phyloP scores from a whole-genome alignment of 2,329 filamentous ascomycete species.

The Aspergillus phoenicis region DNA sequence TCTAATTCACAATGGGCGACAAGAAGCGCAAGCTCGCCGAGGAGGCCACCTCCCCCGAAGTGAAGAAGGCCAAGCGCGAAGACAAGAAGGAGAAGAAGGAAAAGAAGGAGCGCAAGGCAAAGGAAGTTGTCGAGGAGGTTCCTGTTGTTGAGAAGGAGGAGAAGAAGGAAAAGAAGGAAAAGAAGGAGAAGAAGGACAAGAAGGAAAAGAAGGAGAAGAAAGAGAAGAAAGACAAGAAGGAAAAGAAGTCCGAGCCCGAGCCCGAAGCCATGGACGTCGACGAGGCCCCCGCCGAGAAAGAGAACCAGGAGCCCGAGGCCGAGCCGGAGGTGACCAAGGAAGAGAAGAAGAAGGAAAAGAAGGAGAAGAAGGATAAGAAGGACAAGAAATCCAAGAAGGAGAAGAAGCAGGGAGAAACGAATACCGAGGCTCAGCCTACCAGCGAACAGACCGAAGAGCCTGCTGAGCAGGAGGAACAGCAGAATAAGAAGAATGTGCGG shows the following conservation, averaged over 20 bases:
- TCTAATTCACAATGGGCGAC: constrained; percentile 33
- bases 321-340: constrained; percentile 10
- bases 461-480: constrained; percentile 19
- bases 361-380: constrained; percentile 33
- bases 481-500: constrained; percentile 50
- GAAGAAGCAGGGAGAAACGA: constrained; percentile 23
- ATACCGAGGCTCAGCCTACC: constrained; percentile 11
- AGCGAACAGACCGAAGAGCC: constrained; percentile 17
- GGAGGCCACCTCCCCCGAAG: constrained; percentile 30
- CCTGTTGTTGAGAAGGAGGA: constrained; percentile 24
- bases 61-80: constrained; percentile 39
- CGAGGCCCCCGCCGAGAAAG: constrained; percentile 9
- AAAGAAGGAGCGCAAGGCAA: constrained; percentile 12
- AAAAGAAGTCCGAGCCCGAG: constrained; percentile 14
- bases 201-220: constrained; percentile 35
- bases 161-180: constrained; percentile 32
- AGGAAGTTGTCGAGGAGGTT: constrained; percentile 14
- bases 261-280: constrained; percentile 24
- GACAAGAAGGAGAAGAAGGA: constrained; percentile 31
- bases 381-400: constrained; percentile 27
- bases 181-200: constrained; percentile 25
- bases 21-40: constrained; percentile 45
- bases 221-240: constrained; percentile 32
- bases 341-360: constrained; percentile 22
- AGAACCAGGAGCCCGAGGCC: constrained; percentile 3